Conservation (phyloP, 225 moss, liverwort and hornwort genomes). For the Pseudisothecium myosuroides region DNA sequence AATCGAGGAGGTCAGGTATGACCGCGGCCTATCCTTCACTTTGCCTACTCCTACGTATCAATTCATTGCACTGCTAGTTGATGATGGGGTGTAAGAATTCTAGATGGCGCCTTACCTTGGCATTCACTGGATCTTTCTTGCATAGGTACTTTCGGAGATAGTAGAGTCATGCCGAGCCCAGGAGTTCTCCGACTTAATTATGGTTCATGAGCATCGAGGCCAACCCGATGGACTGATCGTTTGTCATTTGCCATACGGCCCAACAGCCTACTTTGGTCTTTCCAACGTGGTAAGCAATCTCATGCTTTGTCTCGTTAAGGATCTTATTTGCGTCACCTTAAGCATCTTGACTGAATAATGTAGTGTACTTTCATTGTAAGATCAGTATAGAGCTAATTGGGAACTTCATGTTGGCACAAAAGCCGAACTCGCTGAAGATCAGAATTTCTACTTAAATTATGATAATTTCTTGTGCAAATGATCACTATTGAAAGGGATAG, state of each 20-base stretch:
- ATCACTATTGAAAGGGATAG: neutral
- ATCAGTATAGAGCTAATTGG: neutral
- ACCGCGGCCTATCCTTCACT: neutral
- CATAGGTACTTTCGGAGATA: conserved; percentile 77
- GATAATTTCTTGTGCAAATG: neutral
- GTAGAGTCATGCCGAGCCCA: conserved; percentile 83
- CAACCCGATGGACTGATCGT: conserved; percentile 91
- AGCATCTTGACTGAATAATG: neutral
- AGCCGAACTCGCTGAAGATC: neutral
- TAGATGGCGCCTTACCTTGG: neutral
- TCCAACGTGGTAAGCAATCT: conserved; percentile 70
- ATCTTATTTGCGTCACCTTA: neutral
- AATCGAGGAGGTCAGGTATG: conserved; percentile 98
- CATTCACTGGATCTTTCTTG: neutral
- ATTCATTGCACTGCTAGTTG: neutral
- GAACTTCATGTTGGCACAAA: neutral
- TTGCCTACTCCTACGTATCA: neutral
- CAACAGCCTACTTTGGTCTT: conserved; percentile 96
- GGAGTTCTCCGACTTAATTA: conserved; percentile 83
- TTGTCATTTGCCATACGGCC: conserved; percentile 91
- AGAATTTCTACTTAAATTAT: neutral
- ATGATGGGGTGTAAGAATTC: neutral
- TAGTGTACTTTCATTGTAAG: neutral
- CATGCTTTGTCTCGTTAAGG: neutral
- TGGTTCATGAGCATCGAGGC: conserved; percentile 98